Conservation (phyloP, 2,329 filamentous ascomycete genomes). For the Chalaropsis thielavioides region DNA sequence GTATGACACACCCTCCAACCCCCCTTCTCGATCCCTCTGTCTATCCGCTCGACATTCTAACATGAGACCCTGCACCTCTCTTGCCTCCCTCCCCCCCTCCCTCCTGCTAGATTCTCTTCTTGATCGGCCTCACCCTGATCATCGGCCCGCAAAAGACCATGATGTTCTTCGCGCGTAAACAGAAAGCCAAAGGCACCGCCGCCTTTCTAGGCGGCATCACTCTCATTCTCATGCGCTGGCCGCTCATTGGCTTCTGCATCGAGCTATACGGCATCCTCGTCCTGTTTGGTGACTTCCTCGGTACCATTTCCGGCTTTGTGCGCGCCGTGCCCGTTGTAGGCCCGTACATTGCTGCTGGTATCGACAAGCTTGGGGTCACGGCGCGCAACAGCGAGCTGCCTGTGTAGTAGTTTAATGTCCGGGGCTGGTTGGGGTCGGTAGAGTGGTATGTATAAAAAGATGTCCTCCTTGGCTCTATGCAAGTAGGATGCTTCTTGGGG, state of each 20-base stretch:
- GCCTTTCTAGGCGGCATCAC: slow-evolving; percentile 74
- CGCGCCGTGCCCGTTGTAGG: slow-evolving; percentile 73
- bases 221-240: slow-evolving; percentile 81
- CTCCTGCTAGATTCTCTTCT: slow-evolving; percentile 69
- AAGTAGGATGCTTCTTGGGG: neutral
- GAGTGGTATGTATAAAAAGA: neutral
- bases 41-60: slow-evolving; percentile 13
- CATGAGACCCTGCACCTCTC: slow-evolving; percentile 2
- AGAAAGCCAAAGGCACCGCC: slow-evolving; percentile 82
- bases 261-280: slow-evolving; percentile 89
- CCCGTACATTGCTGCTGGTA: slow-evolving; percentile 61
- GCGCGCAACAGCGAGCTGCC: slow-evolving; percentile 64
- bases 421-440: neutral
- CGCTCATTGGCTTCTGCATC: slow-evolving; percentile 75
- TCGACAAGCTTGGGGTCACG: slow-evolving; percentile 57
- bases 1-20: slow-evolving; percentile 34
- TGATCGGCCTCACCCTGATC: slow-evolving; percentile 89
- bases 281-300: slow-evolving; percentile 90
- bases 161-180: slow-evolving; percentile 82
- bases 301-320: slow-evolving; percentile 79
- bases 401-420: slow-evolving; percentile 35
- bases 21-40: slow-evolving; percentile 8
- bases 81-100: no score
- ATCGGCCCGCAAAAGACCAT: slow-evolving; percentile 86
- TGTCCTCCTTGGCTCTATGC: no score